phyloP scores from a whole-genome alignment of 129 eudicot species.

The Ambrosia trifida region DNA sequence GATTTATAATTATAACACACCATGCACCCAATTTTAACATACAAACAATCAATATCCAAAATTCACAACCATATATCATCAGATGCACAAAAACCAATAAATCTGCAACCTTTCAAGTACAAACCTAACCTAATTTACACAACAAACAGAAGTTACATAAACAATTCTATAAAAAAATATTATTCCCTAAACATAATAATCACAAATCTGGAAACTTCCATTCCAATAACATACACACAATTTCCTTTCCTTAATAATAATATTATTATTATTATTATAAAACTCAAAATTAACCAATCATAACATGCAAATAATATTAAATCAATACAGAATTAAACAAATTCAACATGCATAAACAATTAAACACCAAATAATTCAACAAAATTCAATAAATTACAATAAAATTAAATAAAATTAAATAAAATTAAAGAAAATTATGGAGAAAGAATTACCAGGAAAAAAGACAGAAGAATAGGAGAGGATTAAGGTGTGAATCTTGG shows the following conservation, averaged over 20 bases:
- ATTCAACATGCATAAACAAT: slow-evolving; percentile 27
- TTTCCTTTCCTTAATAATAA: too few relatives aligned
- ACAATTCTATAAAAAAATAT: not conserved
- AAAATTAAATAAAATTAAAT: too few relatives aligned
- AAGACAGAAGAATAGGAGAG: slow-evolving; percentile 17
- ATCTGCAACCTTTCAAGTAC: not conserved
- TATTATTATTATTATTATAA: too few relatives aligned
- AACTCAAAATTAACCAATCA: slow-evolving; percentile 4
- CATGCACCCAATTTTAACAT: not conserved
- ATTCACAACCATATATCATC: not conserved
- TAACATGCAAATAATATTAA: slow-evolving; percentile 8
- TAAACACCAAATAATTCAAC: not conserved
- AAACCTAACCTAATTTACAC: not conserved
- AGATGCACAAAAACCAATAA: slow-evolving; percentile 15
- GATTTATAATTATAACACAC: not conserved
- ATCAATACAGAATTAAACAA: not conserved
- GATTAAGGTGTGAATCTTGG: slow-evolving; percentile 15
- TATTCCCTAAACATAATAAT: not conserved
- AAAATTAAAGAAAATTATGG: slow-evolving; percentile 11
- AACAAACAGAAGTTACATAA: too few relatives aligned
- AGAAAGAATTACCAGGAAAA: not conserved
- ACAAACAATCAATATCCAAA: not conserved
- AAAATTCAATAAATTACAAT: too few relatives aligned
- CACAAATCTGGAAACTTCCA: slow-evolving; percentile 23
- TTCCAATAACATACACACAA: too few relatives aligned